Conservation (phyloP, 164 flowering plant species). For the Litsea cubeba region DNA sequence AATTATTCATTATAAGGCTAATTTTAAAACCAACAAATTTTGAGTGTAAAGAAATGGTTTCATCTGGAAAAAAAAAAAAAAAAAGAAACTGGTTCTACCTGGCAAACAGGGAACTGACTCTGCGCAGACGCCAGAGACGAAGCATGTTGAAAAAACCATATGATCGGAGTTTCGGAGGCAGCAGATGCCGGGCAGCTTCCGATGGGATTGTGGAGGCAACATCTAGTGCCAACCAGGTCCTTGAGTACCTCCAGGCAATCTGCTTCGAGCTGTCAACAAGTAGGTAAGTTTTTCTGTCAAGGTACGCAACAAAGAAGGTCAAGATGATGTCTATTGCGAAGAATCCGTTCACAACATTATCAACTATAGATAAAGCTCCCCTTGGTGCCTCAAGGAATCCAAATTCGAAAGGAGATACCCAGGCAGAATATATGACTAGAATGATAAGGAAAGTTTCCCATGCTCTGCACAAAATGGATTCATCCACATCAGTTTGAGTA, state of each 20-base stretch:
- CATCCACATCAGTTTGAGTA: conserved; percentile 7
- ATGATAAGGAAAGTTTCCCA: conserved; percentile 77
- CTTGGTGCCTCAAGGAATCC: conserved; percentile 61
- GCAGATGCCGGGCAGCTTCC: conserved; percentile 56
- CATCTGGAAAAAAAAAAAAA: too few species aligned
- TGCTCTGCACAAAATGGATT: conserved; percentile 28
- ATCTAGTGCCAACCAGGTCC: conserved; percentile 75
- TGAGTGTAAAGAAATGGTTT: too few species aligned
- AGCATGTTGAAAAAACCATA: conserved; percentile 93
- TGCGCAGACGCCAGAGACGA: conserved; percentile 95
- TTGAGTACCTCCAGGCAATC: conserved; percentile 73
- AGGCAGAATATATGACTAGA: conserved; percentile 77
- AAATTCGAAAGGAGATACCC: conserved; percentile 94
- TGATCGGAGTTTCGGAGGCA: conserved; percentile 35
- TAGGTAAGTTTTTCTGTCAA: conserved; percentile 59
- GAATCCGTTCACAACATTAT: conserved; percentile 87
- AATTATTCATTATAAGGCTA: too few species aligned
- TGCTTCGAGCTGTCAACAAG: conserved; percentile 54
- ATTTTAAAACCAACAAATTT: too few species aligned
- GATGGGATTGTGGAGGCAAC: conserved; percentile 81
- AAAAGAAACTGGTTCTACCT: conserved; percentile 34
- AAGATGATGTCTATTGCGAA: conserved; percentile 78
- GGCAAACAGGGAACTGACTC: conserved; percentile 83
- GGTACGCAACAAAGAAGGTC: conserved; percentile 88
- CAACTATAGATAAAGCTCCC: conserved; percentile 45